Evolutionary conservation across 2,329 filamentous ascomycete genomes (phyloP).

Genomic region (Macrophomina phaseolina): DNA sequence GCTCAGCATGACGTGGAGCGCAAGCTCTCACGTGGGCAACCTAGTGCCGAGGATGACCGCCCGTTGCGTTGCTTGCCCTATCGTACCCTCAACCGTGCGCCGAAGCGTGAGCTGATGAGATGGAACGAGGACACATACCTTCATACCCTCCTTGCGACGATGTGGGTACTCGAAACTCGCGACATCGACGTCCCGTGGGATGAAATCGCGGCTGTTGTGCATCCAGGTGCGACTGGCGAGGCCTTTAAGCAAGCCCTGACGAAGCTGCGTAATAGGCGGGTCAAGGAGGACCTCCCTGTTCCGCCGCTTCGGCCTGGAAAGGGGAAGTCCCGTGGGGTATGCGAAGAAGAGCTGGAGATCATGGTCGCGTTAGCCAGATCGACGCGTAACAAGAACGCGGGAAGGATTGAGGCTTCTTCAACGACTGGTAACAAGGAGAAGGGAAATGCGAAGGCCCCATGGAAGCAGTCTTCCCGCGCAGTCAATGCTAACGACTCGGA

Average conservation of each 20-base stretch:
- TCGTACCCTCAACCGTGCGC: not conserved
- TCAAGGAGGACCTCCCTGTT: slow-evolving; percentile 9
- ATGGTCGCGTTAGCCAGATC: not conserved
- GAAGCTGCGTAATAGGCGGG: slow-evolving; percentile 1
- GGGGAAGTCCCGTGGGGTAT: not conserved
- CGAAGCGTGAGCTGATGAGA: slow-evolving; percentile 19
- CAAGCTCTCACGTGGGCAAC: not conserved
- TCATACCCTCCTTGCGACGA: slow-evolving; percentile 4
- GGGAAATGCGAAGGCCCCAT: too few relatives aligned
- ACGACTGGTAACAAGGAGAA: not conserved
- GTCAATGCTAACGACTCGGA: not conserved
- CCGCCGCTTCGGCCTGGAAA: slow-evolving; percentile 18
- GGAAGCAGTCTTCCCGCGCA: not conserved
- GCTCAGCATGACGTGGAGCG: not conserved
- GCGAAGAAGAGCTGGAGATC: not conserved
- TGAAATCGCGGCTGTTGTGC: slow-evolving; percentile 12
- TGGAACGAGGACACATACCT: slow-evolving; percentile 8
- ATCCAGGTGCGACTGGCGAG: slow-evolving; percentile 22
- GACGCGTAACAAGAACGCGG: not conserved
- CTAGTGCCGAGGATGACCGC: not conserved
- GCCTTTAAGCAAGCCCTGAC: slow-evolving; percentile 20
- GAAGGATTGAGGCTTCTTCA: not conserved
- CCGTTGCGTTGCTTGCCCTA: slow-evolving; percentile 7
- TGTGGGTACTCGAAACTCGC: not conserved
- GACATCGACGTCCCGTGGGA: slow-evolving; percentile 10